Conservation (phyloP, 179 eudicot genomes). For the Heliamphora pulchella region DNA sequence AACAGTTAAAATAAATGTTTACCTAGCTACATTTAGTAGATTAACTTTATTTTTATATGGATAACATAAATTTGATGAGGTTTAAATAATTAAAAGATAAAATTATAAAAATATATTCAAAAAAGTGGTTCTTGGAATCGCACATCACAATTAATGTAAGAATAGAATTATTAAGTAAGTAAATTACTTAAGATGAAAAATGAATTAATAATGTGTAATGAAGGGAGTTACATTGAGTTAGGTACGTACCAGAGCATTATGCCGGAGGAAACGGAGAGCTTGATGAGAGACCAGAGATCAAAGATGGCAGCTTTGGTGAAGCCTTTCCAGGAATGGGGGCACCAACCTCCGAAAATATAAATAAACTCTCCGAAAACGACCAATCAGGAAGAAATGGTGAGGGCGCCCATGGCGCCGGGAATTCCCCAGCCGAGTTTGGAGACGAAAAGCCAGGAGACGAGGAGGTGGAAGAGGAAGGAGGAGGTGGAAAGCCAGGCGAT, state of each 20-base stretch:
- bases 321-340: slow-evolving; percentile 56
- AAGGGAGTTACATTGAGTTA: neutral
- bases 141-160: no score
- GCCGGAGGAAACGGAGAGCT: slow-evolving; percentile 61
- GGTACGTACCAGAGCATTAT: slow-evolving; percentile 56
- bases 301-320: slow-evolving; percentile 43
- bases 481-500: slow-evolving; percentile 43
- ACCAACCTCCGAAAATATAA: slow-evolving; percentile 66
- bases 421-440: slow-evolving; percentile 37
- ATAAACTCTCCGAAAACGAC: slow-evolving; percentile 39
- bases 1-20: no score
- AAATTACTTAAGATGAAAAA: no score
- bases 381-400: slow-evolving; percentile 35
- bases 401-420: slow-evolving; percentile 54
- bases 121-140: no score
- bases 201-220: neutral
- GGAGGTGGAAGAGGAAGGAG: slow-evolving; percentile 38
- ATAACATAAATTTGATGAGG: no score
- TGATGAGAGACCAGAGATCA: slow-evolving; percentile 46
- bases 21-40: no score
- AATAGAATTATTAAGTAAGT: no score
- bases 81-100: no score
- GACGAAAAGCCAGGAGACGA: slow-evolving; percentile 61
- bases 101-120: no score
- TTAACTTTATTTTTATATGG: no score